Base-by-base conservation (phyloP, 805 yeast species). In the Ogataea haglerorum region DNA sequence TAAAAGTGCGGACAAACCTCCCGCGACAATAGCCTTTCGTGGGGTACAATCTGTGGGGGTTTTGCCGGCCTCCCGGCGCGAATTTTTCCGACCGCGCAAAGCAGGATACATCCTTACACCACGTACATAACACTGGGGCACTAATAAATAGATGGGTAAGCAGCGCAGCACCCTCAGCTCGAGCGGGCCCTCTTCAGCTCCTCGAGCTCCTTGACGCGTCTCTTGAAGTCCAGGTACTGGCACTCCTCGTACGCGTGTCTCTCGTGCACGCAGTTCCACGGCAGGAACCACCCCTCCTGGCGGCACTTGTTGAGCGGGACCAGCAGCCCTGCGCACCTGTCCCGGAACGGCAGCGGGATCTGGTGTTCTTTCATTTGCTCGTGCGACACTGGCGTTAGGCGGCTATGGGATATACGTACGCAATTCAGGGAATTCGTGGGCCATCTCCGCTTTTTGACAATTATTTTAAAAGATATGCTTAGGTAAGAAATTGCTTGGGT, bases 211-310 rank as follows among this genome's bases (percentile, higher is more conserved):
- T 78, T 71, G 43, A 83, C 85, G 65, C 95, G 77, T 68, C 93
- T 77, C 60, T 80, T 74, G 68, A 82, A 85, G 60, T 87, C 95
- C 62, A 80, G 63, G 61, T 83, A 83, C 64, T 86, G 85, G 63
- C 95, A 86, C 59, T 84, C 84, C 63, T 86, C 95, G 72, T 89
- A 87, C 30, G 57, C 80, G 53, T 87, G 95, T 60, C 88, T 78
- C 66, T 82, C 87, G 49, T 82, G 82, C 43, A 74, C 70, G 54
- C 95, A 86, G 53, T 76, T 78, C 85, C 85, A 80, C 22, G 86
- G 86, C 60, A 79, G 50, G 52, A 66, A 80, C 56, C 67, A 63
- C 10, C 73, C 71, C 51, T 79, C 81, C 37, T 67, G 65, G 42
- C 85, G 74, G 57, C 86, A 80, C 53, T 75, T 73, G 61, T 77